phyloP scores from a whole-genome alignment of 495 filamentous ascomycete species.

The Usnea hakonensis region DNA sequence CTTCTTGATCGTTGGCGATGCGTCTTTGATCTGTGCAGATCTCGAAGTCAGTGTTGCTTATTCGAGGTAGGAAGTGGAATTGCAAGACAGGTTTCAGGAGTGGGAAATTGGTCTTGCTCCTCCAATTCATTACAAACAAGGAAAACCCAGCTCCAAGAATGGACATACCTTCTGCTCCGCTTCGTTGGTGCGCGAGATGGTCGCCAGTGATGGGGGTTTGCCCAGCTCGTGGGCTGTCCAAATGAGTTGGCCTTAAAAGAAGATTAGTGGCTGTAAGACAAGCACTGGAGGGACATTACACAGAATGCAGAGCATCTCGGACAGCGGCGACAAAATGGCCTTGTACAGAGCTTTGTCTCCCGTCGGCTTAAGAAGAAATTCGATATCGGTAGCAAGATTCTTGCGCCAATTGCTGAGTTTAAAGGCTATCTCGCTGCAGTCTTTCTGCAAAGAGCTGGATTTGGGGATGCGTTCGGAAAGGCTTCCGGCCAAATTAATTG shows the following conservation, averaged over 20 bases:
- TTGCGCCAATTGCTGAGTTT: background rate
- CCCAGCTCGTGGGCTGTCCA: background rate
- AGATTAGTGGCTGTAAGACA: background rate
- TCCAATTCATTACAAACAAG: too few species aligned
- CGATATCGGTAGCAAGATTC: background rate
- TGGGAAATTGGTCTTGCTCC: too few species aligned
- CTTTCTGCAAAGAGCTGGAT: background rate
- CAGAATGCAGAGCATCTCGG: background rate
- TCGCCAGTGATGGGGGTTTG: background rate
- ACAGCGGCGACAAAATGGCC: background rate
- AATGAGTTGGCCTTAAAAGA: background rate
- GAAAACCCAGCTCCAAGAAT: too few species aligned
- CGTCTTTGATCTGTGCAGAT: background rate
- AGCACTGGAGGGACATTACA: background rate
- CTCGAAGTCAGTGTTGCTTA: too few species aligned
- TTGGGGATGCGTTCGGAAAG: background rate
- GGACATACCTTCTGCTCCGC: constrained; percentile 4
- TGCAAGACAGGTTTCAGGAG: too few species aligned
- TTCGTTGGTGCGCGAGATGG: background rate
- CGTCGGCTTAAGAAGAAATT: background rate
- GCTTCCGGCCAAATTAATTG: background rate
- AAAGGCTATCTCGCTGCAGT: background rate
- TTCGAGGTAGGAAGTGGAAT: too few species aligned
- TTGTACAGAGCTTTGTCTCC: background rate
- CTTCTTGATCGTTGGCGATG: background rate